These are phyloP conservation scores for Beauveria medogensis DNA, from an alignment of 2,329 filamentous ascomycete species.

Conservation along the genomic window DNA sequence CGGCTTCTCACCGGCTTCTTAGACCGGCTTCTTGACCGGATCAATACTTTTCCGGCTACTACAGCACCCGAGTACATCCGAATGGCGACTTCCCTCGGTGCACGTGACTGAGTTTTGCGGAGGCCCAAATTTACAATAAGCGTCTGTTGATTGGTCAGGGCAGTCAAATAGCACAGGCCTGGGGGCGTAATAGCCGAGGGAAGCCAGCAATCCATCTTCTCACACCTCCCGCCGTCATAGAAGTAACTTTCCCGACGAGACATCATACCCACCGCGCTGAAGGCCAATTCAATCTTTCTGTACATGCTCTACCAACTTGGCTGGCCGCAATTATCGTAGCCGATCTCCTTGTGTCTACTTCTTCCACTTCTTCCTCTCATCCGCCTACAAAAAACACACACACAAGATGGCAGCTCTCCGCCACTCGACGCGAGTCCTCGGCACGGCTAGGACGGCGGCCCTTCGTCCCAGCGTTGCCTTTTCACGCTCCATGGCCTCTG, in stretches of 20 bases:
- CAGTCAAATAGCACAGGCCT: neutral
- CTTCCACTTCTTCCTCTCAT: neutral
- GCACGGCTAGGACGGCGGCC: conserved; percentile 33
- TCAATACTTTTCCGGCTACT: neutral
- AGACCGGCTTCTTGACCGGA: neutral
- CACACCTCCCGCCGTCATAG: neutral
- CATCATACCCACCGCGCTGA: neutral
- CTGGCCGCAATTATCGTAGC: neutral
- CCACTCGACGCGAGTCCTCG: conserved; percentile 46
- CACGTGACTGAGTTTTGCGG: conserved; percentile 1
- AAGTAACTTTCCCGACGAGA: neutral
- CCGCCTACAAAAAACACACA: conserved; percentile 12
- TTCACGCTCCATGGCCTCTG: conserved; percentile 46
- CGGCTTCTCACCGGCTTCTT: conserved; percentile 3
- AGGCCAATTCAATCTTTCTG: neutral
- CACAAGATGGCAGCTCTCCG: conserved; percentile 51
- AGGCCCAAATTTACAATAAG: conserved; percentile 11
- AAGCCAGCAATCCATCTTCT: conserved; percentile 1
- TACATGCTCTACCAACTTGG: neutral
- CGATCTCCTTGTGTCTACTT: neutral
- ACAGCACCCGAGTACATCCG: conserved; percentile 4
- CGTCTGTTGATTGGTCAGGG: conserved; percentile 6
- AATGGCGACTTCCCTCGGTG: neutral
- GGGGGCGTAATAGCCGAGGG: conserved; percentile 12
- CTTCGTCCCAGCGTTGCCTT: conserved; percentile 33